Base-by-base conservation (phyloP, 1,284 basidiomycete species). In the Pseudozyma sp. region DNA sequence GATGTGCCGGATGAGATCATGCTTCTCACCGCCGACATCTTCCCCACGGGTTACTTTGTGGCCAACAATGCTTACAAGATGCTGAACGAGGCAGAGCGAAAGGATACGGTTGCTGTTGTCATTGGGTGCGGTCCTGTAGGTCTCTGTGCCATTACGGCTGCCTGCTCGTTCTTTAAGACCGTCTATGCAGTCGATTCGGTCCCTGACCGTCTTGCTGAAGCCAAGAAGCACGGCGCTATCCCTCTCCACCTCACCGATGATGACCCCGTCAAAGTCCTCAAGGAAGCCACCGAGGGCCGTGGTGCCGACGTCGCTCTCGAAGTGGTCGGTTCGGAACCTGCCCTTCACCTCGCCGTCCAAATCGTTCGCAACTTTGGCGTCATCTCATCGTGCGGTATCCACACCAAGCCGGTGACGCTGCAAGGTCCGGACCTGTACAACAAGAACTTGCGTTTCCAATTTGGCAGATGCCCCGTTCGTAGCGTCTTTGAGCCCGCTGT, bases 331-430 rank as follows among this genome's bases (percentile, higher is more conserved):
- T 90, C 91, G 74, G 88, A 88, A 52, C 87, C 87, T 44, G 93
- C 93, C 0, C 86, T 95, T 21, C 86, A 87, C 14, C 88, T 92
- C n/a, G 89, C 92, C 0, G 91, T 93, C 78, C 88, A 91, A 14
- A 87, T 95, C 43, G 90, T 93, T 36, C 89, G 92, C 38, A 90
- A 92, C 1, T 94, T 92, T 79, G 94, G 93, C 7, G 90, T 90
- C 13, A 90, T 95, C 66, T 89, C 88, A 38, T 92, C 91, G 6
- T 92, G 93, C 19, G 93, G 93, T 7, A 91, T 93, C 14, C 86
- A 87, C 76, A 85, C 79, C 9, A 78, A 85, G 43, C 53, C 75
- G 8, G 70, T 86, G 35, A 76, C 78, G 1, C 59, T 88, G 18
- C 73, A 82, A 7, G 88, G 87, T 7, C 81, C 82, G 9, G 86